Conservation (phyloP, 257 asterid genomes). For the Cinchona pubescens region DNA sequence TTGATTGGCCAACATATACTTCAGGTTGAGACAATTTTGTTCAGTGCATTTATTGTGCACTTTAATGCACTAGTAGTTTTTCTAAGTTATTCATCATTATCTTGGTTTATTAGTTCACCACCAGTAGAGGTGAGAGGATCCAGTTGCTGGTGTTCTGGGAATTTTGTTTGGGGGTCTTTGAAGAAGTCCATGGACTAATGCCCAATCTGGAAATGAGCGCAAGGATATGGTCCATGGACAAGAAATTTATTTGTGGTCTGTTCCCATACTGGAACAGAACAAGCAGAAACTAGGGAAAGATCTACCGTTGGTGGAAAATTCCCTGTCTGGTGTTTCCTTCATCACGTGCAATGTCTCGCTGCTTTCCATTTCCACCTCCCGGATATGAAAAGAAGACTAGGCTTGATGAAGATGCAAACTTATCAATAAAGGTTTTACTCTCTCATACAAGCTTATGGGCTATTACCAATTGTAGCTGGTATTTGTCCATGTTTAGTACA, state of each 20-base stretch:
- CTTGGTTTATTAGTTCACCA: constrained; percentile 14
- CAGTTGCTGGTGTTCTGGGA: constrained; percentile 7
- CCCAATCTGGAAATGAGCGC: constrained; percentile 48
- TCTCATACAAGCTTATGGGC: constrained; percentile 6
- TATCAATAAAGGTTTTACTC: constrained; percentile 58
- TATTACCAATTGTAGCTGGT: background rate
- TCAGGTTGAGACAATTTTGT: constrained; percentile 28
- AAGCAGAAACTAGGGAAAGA: constrained; percentile 40
- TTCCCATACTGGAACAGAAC: constrained; percentile 42
- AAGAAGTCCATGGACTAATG: constrained; percentile 18
- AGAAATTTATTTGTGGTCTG: constrained; percentile 43
- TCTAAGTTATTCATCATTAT: background rate
- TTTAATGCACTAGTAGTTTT: background rate
- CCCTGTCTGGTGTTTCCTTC: constrained; percentile 20
- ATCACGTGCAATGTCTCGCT: constrained; percentile 88
- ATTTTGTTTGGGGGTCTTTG: constrained; percentile 11
- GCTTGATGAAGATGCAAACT: constrained; percentile 51
- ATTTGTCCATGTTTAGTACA: constrained; percentile 4
- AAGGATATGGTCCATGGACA: constrained; percentile 54
- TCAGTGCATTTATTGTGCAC: constrained; percentile 8
- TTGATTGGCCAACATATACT: constrained; percentile 20
- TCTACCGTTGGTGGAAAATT: constrained; percentile 28
- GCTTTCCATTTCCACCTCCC: constrained; percentile 93
- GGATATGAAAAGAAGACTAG: constrained; percentile 75
- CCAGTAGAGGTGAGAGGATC: constrained; percentile 18